These are phyloP conservation scores for Triangularia verruculosa DNA, from an alignment of 2,329 filamentous ascomycete species.

Conservation along the genomic window DNA sequence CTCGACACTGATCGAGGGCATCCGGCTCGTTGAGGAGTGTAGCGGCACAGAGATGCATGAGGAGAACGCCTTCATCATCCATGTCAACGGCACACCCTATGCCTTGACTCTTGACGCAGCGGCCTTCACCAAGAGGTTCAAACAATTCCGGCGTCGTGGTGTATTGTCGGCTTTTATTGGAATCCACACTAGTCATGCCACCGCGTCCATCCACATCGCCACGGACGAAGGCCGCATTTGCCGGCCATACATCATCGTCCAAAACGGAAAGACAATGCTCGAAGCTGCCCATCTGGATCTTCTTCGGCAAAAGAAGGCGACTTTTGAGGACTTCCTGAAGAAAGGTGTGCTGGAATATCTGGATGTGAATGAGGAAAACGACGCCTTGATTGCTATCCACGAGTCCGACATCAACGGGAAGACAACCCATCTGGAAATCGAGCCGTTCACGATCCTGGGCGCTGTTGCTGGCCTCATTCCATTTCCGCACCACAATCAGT, in stretches of 20 bases:
- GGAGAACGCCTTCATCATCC: conserved; percentile 81
- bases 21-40: conserved; percentile 68
- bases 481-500: conserved; percentile 98
- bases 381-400: conserved; percentile 87
- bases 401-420: conserved; percentile 78
- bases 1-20: conserved; percentile 80
- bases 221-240: conserved; percentile 97
- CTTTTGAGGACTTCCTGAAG: conserved; percentile 91
- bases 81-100: conserved; percentile 92
- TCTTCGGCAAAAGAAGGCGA: conserved; percentile 76
- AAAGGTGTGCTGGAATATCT: conserved; percentile 92
- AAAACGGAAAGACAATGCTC: conserved; percentile 79
- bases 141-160: conserved; percentile 81
- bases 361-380: conserved; percentile 97
- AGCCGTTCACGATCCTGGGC: conserved; percentile 94
- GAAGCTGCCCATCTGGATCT: conserved; percentile 74
- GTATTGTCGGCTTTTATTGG: conserved; percentile 95
- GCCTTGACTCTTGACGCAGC: conserved; percentile 85
- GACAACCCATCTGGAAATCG: conserved; percentile 94
- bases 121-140: conserved; percentile 79
- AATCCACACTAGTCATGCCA: conserved; percentile 92
- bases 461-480: conserved; percentile 95
- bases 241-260: conserved; percentile 91
- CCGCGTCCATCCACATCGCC: conserved; percentile 88
- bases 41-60: conserved; percentile 82